A percentile compares a stretch with the other conserved stretches of the same genome.
Evolutionary conservation across 805 yeast species (phyloP).

Genomic region (Candida michaelii): DNA sequence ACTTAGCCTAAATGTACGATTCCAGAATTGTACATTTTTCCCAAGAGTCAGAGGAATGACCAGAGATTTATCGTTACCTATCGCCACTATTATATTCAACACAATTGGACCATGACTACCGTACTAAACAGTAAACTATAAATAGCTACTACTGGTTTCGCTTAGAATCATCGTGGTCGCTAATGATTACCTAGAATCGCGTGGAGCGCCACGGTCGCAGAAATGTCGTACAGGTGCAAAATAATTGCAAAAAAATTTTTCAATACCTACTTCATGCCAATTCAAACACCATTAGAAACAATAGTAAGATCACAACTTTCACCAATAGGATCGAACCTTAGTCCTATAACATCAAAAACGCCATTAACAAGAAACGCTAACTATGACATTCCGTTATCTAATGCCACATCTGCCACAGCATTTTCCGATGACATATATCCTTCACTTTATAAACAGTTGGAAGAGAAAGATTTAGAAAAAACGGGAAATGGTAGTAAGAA

Average conservation of each 20-base stretch:
- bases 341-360: not conserved
- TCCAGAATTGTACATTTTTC: too few relatives aligned
- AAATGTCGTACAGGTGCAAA: conserved; percentile 1
- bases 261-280: conserved; percentile 1
- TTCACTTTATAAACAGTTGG: not conserved
- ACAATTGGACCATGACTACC: too few relatives aligned
- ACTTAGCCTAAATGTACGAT: too few relatives aligned
- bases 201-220: not conserved
- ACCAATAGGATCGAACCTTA: not conserved
- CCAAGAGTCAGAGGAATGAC: too few relatives aligned
- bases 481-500: not conserved
- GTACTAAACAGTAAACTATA: too few relatives aligned
- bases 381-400: not conserved
- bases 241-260: not conserved
- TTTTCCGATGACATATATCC: conserved; percentile 1
- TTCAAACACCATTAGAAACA: not conserved
- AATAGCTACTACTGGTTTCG: too few relatives aligned
- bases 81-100: too few relatives aligned
- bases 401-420: conserved; percentile 4
- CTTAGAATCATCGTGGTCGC: not conserved
- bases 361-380: not conserved
- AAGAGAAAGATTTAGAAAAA: not conserved
- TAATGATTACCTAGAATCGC: not conserved
- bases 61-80: too few relatives aligned
- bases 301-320: not conserved